phyloP scores from a whole-genome alignment of 768 basidiomycete species.

The Tricholoma furcatifolium region DNA sequence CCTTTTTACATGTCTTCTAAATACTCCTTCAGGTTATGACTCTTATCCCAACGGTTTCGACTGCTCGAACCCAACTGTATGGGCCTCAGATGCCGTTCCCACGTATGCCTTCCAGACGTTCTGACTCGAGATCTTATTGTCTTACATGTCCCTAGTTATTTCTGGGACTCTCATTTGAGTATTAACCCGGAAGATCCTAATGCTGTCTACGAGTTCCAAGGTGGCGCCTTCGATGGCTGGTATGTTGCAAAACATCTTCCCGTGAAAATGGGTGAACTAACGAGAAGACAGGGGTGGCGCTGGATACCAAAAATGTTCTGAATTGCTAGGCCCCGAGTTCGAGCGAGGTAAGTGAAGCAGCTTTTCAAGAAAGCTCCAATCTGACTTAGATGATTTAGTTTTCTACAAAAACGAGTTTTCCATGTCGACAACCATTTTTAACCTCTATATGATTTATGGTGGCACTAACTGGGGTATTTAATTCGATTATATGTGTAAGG shows the following conservation, averaged over 20 bases:
- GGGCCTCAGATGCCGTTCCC: slow-evolving; percentile 44
- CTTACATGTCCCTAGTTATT: slow-evolving; percentile 24
- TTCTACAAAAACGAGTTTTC: slow-evolving; percentile 49
- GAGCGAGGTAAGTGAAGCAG: slow-evolving; percentile 33
- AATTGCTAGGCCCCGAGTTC: slow-evolving; percentile 39
- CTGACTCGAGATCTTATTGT: not conserved
- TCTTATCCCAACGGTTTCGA: slow-evolving; percentile 56
- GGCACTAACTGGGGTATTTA: slow-evolving; percentile 48
- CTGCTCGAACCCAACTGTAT: slow-evolving; percentile 45
- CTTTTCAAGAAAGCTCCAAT: not conserved
- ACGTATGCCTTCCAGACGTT: slow-evolving; percentile 22
- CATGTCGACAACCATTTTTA: slow-evolving; percentile 46
- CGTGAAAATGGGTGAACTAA: not conserved
- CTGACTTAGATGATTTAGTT: slow-evolving; percentile 25
- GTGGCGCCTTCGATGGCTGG: slow-evolving; percentile 53
- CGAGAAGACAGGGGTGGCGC: slow-evolving; percentile 36
- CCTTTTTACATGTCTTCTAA: not conserved
- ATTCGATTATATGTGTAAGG: not conserved
- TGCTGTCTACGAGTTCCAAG: slow-evolving; percentile 46
- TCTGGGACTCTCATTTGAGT: slow-evolving; percentile 37
- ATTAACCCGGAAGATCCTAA: slow-evolving; percentile 37
- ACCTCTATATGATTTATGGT: slow-evolving; percentile 51
- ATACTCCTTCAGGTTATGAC: slow-evolving; percentile 32
- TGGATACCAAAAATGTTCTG: slow-evolving; percentile 31
- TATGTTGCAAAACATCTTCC: slow-evolving; percentile 12